Conservation (phyloP, 768 basidiomycete genomes). For the Suillus weaverae region DNA sequence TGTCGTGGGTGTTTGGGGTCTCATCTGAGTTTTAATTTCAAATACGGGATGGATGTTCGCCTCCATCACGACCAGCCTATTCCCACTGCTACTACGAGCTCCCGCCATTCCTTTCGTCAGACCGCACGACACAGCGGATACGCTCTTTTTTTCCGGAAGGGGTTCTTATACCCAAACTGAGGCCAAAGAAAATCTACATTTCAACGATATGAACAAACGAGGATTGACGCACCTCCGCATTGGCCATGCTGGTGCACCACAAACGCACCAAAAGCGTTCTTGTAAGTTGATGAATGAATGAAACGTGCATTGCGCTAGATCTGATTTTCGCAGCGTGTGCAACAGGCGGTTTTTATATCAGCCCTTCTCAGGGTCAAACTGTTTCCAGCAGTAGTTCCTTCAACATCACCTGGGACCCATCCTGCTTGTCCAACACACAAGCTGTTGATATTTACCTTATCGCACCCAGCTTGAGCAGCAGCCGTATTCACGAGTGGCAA, state of each 20-base stretch:
- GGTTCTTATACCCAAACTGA: constrained; percentile 9
- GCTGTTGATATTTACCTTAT: constrained; percentile 71
- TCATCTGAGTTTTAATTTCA: constrained; percentile 10
- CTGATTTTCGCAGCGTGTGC: constrained; percentile 42
- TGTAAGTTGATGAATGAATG: constrained; percentile 15
- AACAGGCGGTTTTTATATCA: constrained; percentile 61
- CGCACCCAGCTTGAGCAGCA: constrained; percentile 42
- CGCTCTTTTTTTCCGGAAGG: constrained; percentile 26
- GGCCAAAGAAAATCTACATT: constrained; percentile 9
- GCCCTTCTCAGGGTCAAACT: constrained; percentile 48
- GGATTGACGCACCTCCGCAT: constrained; percentile 26
- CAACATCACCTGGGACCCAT: constrained; percentile 62
- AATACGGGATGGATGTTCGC: constrained; percentile 5
- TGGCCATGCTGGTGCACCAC: constrained; percentile 23
- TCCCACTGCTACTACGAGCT: background rate
- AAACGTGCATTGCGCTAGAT: constrained; percentile 1
- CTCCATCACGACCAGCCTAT: constrained; percentile 4
- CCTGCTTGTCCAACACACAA: constrained; percentile 47
- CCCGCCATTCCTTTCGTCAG: constrained; percentile 20
- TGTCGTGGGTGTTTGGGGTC: constrained; percentile 3
- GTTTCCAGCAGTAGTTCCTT: constrained; percentile 51
- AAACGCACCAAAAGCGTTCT: constrained; percentile 24
- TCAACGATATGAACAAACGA: constrained; percentile 29
- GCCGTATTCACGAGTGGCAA: constrained; percentile 59
- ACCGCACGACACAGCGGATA: constrained; percentile 27